Percentiles rank a stretch among this genome's conserved stretches.
These are phyloP conservation scores for Halophytophthora batemanensis DNA, from an alignment of 352 stramenopile genomes.

Conservation along the genomic window DNA sequence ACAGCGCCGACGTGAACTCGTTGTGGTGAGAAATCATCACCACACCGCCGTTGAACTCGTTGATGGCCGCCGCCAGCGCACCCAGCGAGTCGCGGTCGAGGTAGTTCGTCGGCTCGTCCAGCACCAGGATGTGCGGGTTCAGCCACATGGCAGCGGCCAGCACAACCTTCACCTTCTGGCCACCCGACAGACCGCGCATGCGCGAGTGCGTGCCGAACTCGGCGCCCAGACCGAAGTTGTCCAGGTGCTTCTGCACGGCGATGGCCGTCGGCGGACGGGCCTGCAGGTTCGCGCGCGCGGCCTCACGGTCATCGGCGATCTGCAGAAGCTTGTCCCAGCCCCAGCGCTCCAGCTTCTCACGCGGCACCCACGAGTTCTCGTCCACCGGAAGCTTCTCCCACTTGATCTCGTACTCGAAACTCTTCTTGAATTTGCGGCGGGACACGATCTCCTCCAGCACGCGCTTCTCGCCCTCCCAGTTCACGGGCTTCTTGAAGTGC, in stretches of 20 bases:
- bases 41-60: conserved; percentile 96
- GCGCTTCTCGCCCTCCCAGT: conserved; percentile 91
- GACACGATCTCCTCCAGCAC: conserved; percentile 90
- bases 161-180: conserved; percentile 99
- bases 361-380: conserved; percentile 94
- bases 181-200: conserved; percentile 97
- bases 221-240: conserved; percentile 95
- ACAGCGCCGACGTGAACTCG: conserved; percentile 94
- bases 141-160: conserved; percentile 96
- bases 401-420: conserved; percentile 97
- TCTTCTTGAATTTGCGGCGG: conserved; percentile 93
- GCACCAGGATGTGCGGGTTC: conserved; percentile 93
- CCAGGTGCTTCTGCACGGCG: conserved; percentile 96
- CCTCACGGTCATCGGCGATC: conserved; percentile 95
- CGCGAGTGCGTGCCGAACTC: conserved; percentile 98
- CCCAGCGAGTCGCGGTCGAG: conserved; percentile 96
- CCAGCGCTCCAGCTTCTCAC: conserved; percentile 95
- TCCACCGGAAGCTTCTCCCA: conserved; percentile 93
- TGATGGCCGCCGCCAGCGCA: conserved; percentile 94
- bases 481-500: conserved; percentile 92
- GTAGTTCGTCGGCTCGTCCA: conserved; percentile 96
- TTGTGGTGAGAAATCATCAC: conserved; percentile 98
- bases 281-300: conserved; percentile 91
- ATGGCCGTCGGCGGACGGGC: conserved; percentile 92
- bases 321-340: conserved; percentile 96